phyloP scores from a whole-genome alignment of 768 basidiomycete species.

The Termitomyces eurrhizus region DNA sequence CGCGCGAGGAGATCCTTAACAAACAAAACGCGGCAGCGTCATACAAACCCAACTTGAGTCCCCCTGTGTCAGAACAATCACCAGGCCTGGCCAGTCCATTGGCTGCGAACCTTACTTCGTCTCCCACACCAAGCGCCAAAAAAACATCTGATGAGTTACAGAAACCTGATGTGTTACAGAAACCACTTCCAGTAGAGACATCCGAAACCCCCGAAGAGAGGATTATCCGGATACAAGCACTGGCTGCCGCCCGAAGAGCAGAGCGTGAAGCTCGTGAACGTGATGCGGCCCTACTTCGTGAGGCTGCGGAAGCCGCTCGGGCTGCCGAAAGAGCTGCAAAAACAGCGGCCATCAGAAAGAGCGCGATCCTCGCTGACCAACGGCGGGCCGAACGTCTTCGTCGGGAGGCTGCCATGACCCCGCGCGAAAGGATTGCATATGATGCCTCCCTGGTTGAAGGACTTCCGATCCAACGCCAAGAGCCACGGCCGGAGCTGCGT shows the following conservation, averaged over 20 bases:
- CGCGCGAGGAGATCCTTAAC: conserved; percentile 16
- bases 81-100: conserved; percentile 21
- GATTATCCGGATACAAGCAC: neutral
- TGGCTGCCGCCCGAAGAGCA: conserved; percentile 1
- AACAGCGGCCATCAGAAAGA: neutral
- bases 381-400: conserved; percentile 20
- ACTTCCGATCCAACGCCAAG: neutral
- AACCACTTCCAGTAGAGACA: no score
- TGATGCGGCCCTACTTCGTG: neutral
- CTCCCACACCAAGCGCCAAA: neutral
- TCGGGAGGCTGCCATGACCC: conserved; percentile 12
- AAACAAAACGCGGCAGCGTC: neutral
- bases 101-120: conserved; percentile 9
- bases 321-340: conserved; percentile 2
- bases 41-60: conserved; percentile 24
- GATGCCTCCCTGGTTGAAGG: neutral
- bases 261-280: conserved; percentile 7
- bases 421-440: neutral
- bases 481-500: neutral
- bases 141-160: neutral
- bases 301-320: neutral
- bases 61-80: conserved; percentile 21
- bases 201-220: no score
- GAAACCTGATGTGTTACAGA: neutral
- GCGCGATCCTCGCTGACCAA: conserved; percentile 14